Conservation (phyloP, 495 filamentous ascomycete genomes). For the Rostrohypoxylon terebratum region DNA sequence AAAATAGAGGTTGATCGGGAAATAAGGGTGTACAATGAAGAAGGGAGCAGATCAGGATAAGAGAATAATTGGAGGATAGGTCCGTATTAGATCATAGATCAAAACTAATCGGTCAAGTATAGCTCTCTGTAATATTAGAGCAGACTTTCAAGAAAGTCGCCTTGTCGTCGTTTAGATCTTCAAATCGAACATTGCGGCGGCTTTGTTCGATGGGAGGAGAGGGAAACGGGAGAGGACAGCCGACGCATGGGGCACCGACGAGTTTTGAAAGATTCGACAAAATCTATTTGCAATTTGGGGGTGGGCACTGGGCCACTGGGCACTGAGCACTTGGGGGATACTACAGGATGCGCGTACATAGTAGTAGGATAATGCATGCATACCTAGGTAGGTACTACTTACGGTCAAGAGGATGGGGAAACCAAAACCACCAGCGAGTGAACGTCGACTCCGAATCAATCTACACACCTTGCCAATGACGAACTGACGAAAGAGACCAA, state of each 20-base stretch:
- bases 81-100: constrained; percentile 20
- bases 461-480: constrained; percentile 17
- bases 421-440: constrained; percentile 17
- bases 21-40: constrained; percentile 26
- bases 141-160: constrained; percentile 61
- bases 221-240: constrained; percentile 48
- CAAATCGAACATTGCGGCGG: constrained; percentile 60
- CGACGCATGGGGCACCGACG: constrained; percentile 56
- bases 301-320: no score
- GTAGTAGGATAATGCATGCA: constrained; percentile 9
- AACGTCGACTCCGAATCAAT: constrained; percentile 23
- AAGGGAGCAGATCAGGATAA: constrained; percentile 33
- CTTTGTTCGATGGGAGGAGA: constrained; percentile 58
- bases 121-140: constrained; percentile 50
- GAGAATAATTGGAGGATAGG: background rate
- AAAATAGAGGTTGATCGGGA: constrained; percentile 44
- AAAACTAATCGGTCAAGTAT: constrained; percentile 27
- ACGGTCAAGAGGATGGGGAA: constrained; percentile 29
- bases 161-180: constrained; percentile 59
- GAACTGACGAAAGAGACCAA: no score
- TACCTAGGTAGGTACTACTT: no score
- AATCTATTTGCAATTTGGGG: constrained; percentile 28
- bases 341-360: constrained; percentile 6
- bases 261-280: constrained; percentile 56
- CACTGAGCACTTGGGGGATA: background rate